These are phyloP conservation scores for Yamadazyma spencermartinsiae DNA, from an alignment of 1,139 yeast species.

Conservation along the genomic window DNA sequence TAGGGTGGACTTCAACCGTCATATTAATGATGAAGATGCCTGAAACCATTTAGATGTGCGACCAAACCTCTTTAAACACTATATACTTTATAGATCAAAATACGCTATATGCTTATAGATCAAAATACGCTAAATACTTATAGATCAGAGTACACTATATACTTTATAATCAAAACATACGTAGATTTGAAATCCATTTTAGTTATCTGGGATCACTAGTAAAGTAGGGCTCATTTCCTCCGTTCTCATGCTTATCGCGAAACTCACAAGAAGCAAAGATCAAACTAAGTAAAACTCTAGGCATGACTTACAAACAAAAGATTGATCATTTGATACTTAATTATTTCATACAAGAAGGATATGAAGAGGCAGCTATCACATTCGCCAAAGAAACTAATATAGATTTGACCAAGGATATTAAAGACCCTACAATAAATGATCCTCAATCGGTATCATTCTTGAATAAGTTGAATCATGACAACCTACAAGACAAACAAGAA, in stretches of 20 bases:
- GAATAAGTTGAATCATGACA: conserved; percentile 12
- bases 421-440: conserved; percentile 7
- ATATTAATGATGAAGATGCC: conserved; percentile 84
- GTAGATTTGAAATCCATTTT: too few relatives aligned
- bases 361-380: conserved; percentile 50
- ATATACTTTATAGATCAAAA: background rate
- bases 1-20: conserved; percentile 92
- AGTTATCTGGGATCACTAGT: too few relatives aligned
- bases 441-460: conserved; percentile 12
- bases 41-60: conserved; percentile 34
- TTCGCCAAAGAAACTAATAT: conserved; percentile 47
- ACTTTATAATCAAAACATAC: too few relatives aligned
- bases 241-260: too few relatives aligned
- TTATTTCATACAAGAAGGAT: conserved; percentile 60
- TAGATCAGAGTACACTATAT: too few relatives aligned
- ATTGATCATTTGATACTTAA: conserved; percentile 51
- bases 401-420: conserved; percentile 15
- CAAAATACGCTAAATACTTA: too few relatives aligned
- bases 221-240: background rate
- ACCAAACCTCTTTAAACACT: too few relatives aligned
- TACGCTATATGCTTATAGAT: background rate
- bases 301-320: conserved; percentile 24
- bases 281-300: background rate
- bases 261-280: too few relatives aligned
- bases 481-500: conserved; percentile 3